Percentiles rank a stretch among this genome's conserved stretches.
Conservation (phyloP, 345 rosid species). For the Eucalyptus melliodora region DNA sequence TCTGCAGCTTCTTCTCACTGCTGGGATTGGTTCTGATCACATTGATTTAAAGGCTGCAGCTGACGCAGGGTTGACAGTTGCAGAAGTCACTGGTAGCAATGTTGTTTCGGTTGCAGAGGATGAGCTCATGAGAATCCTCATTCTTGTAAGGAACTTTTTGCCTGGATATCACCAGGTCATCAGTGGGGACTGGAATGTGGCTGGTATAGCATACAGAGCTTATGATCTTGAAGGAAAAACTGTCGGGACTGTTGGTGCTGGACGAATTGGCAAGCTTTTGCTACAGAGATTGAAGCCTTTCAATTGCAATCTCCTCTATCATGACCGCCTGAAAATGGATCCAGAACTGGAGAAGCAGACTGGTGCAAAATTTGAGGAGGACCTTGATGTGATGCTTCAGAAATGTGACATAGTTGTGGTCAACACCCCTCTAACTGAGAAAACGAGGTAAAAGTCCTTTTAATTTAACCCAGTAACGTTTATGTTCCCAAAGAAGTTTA, state of each 20-base stretch:
- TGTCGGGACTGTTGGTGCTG: slow-evolving; percentile 85
- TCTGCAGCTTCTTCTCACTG: slow-evolving; percentile 78
- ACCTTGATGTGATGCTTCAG: slow-evolving; percentile 72
- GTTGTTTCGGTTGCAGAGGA: slow-evolving; percentile 91
- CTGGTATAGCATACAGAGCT: slow-evolving; percentile 69
- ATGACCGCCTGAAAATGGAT: slow-evolving; percentile 71
- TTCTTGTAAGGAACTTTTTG: slow-evolving; percentile 79
- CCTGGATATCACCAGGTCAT: slow-evolving; percentile 81
- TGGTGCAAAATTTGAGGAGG: slow-evolving; percentile 75
- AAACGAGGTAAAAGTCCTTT: slow-evolving; percentile 38
- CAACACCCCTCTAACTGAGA: slow-evolving; percentile 84
- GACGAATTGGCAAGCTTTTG: slow-evolving; percentile 81
- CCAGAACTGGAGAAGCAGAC: slow-evolving; percentile 53
- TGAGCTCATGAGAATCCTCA: slow-evolving; percentile 89
- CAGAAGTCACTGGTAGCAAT: slow-evolving; percentile 95
- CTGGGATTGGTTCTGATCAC: slow-evolving; percentile 95
- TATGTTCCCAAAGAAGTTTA: neutral
- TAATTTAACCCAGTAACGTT: neutral
- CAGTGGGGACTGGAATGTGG: slow-evolving; percentile 92
- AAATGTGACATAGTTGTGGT: slow-evolving; percentile 78
- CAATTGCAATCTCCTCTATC: slow-evolving; percentile 79
- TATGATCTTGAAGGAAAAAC: slow-evolving; percentile 97
- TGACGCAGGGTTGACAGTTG: slow-evolving; percentile 81
- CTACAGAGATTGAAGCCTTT: slow-evolving; percentile 89
- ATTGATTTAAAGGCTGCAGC: slow-evolving; percentile 85